Evolutionary conservation across 2,329 filamentous ascomycete genomes (phyloP).

Genomic region (Fusarium cicatricum): DNA sequence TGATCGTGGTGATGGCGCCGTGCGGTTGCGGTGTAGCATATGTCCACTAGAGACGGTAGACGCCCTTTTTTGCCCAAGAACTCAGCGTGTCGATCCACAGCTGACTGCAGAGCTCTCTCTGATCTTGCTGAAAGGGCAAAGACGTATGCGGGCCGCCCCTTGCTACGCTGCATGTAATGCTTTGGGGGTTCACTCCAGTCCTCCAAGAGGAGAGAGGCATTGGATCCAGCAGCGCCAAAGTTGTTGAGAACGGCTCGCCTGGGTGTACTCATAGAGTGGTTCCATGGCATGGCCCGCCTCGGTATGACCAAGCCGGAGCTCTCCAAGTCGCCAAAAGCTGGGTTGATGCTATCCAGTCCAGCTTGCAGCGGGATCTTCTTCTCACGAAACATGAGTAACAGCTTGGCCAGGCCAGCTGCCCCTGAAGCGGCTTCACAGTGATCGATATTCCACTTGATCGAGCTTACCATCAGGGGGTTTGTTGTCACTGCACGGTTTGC

Average conservation of each 20-base stretch:
- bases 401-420: constrained; percentile 63
- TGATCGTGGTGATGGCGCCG: no score
- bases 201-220: constrained; percentile 72
- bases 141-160: no score
- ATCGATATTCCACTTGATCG: constrained; percentile 72
- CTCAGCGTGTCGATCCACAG: no score
- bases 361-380: constrained; percentile 59
- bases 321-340: constrained; percentile 51
- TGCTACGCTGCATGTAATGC: no score
- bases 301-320: constrained; percentile 59
- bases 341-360: constrained; percentile 62
- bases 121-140: no score
- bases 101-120: no score
- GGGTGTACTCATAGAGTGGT: constrained; percentile 46
- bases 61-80: no score
- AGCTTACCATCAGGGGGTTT: constrained; percentile 61
- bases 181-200: no score
- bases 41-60: no score
- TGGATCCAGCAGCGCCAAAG: constrained; percentile 76
- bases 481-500: constrained; percentile 44
- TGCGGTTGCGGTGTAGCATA: no score
- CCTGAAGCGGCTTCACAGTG: constrained; percentile 71
- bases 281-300: constrained; percentile 59
- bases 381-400: constrained; percentile 59
- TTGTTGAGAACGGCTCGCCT: constrained; percentile 69